Percentiles rank a stretch among this genome's conserved stretches.
phyloP scores from a whole-genome alignment of 1,284 basidiomycete genomes.

The Ustilago esculenta region DNA sequence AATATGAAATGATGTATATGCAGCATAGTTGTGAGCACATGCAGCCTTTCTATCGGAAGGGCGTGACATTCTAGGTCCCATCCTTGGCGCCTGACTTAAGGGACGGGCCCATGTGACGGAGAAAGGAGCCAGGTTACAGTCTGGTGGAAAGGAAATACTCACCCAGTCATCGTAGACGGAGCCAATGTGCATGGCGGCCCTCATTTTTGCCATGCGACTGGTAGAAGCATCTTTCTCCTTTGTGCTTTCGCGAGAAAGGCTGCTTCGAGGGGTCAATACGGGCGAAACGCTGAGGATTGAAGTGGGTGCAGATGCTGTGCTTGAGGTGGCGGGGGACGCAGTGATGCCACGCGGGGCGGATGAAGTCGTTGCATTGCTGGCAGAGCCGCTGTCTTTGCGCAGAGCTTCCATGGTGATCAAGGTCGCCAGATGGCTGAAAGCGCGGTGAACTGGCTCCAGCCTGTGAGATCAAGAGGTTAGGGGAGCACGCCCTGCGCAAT shows the following conservation, averaged over 20 bases:
- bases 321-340: slow-evolving; percentile 11
- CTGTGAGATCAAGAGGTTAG: too few species aligned
- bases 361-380: slow-evolving; percentile 10
- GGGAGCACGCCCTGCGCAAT: too few species aligned
- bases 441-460: too few species aligned
- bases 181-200: slow-evolving; percentile 71
- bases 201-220: slow-evolving; percentile 35
- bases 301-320: slow-evolving; percentile 24
- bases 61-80: too few species aligned
- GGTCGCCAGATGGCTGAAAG: too few species aligned
- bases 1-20: background rate
- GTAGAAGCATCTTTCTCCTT: slow-evolving; percentile 29
- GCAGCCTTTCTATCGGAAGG: too few species aligned
- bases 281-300: slow-evolving; percentile 23
- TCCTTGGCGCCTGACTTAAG: too few species aligned
- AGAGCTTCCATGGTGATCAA: slow-evolving; percentile 14
- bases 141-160: too few species aligned
- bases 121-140: too few species aligned
- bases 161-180: slow-evolving; percentile 85
- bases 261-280: slow-evolving; percentile 16
- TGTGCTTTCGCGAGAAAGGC: slow-evolving; percentile 20
- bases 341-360: slow-evolving; percentile 5
- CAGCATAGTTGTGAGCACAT: slow-evolving; percentile 2
- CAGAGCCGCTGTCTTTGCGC: slow-evolving; percentile 31
- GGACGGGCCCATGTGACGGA: too few species aligned